phyloP scores from a whole-genome alignment of 2,329 filamentous ascomycete species.

The Paecilomyces sp. region DNA sequence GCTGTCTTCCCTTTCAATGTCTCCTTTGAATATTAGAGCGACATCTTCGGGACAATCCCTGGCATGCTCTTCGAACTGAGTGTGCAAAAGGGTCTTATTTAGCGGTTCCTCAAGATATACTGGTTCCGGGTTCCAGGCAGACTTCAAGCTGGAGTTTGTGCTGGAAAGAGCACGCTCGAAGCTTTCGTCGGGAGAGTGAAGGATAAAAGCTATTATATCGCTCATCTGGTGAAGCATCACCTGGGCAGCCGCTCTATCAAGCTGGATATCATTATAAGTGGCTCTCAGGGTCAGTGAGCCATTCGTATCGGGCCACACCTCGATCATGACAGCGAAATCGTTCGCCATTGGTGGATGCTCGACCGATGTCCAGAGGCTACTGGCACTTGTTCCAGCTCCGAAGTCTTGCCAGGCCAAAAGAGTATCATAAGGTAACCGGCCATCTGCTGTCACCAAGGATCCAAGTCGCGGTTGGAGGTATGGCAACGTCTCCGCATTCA shows the following conservation, averaged over 20 bases:
- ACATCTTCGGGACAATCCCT: slow-evolving; percentile 13
- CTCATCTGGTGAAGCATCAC: slow-evolving; percentile 20
- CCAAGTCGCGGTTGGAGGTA: slow-evolving; percentile 18
- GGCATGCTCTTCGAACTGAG: slow-evolving; percentile 22
- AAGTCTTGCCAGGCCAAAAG: slow-evolving; percentile 28
- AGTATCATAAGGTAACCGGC: slow-evolving; percentile 27
- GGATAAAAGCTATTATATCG: slow-evolving; percentile 17
- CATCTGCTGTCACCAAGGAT: slow-evolving; percentile 14
- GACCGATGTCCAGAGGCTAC: slow-evolving; percentile 12
- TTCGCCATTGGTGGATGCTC: slow-evolving; percentile 20
- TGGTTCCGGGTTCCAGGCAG: slow-evolving; percentile 12
- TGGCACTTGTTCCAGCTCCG: slow-evolving; percentile 8
- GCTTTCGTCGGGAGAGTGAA: slow-evolving; percentile 13
- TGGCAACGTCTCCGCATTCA: slow-evolving; percentile 14
- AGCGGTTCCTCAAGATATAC: slow-evolving; percentile 5
- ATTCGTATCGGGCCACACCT: slow-evolving; percentile 18
- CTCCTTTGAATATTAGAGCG: slow-evolving; percentile 22
- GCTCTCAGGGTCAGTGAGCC: slow-evolving; percentile 19
- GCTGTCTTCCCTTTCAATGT: slow-evolving; percentile 14
- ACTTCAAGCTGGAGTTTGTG: slow-evolving; percentile 11
- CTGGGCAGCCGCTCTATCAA: slow-evolving; percentile 15
- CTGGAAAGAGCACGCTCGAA: slow-evolving; percentile 11
- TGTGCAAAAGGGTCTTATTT: slow-evolving; percentile 15
- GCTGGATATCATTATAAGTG: slow-evolving; percentile 16
- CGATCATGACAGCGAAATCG: slow-evolving; percentile 25